phyloP scores from a whole-genome alignment of 345 rosid genomes.

The Camelina sativa region DNA sequence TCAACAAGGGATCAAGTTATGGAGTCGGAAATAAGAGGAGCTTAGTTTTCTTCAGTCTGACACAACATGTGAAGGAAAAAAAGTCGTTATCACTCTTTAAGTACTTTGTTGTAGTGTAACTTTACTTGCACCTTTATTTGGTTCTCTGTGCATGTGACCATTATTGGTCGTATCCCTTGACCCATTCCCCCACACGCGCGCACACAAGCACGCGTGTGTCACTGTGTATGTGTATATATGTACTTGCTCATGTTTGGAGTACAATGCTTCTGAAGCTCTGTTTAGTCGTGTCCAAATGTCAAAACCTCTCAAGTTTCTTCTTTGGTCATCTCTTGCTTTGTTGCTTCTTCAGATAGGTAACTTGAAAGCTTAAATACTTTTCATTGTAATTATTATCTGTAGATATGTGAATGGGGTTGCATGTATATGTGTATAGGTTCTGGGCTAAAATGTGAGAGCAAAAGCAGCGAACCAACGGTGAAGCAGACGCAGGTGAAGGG shows the following conservation, averaged over 20 bases:
- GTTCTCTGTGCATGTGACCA: conserved; percentile 44
- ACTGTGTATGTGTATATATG: conserved; percentile 14
- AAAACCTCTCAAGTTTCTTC: conserved; percentile 29
- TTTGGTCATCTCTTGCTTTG: conserved; percentile 36
- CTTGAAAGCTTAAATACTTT: background rate
- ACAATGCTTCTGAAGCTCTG: conserved; percentile 13
- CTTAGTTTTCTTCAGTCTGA: conserved; percentile 41
- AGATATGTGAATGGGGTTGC: conserved; percentile 13
- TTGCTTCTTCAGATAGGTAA: conserved; percentile 37
- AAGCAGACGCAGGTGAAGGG: conserved; percentile 38
- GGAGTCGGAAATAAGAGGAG: conserved; percentile 17
- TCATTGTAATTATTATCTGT: background rate
- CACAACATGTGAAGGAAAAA: conserved; percentile 41
- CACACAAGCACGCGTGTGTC: conserved; percentile 17
- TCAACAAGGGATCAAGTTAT: background rate
- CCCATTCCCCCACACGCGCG: conserved; percentile 27
- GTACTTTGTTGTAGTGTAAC: conserved; percentile 28
- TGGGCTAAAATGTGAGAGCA: conserved; percentile 39
- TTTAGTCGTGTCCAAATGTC: conserved; percentile 30
- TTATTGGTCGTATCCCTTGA: conserved; percentile 40
- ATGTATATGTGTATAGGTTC: conserved; percentile 19
- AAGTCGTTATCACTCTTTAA: conserved; percentile 25
- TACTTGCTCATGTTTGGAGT: background rate
- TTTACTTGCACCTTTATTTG: conserved; percentile 30
- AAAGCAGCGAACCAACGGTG: conserved; percentile 38